Evolutionary conservation across 805 yeast species (phyloP).

Genomic region (Spathaspora sp.): DNA sequence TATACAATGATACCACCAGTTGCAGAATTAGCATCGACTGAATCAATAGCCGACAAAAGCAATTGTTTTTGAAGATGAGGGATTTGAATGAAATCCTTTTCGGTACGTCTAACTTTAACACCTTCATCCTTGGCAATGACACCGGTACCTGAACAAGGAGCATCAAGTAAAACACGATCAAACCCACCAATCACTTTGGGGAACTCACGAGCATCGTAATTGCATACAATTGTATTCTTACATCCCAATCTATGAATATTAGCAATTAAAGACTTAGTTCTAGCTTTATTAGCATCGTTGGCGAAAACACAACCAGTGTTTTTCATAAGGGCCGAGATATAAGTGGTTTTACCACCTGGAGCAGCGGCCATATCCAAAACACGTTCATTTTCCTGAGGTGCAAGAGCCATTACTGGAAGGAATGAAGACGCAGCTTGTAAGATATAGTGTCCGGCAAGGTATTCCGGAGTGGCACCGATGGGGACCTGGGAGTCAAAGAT

Average conservation of each 20-base stretch:
- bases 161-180: constrained; percentile 91
- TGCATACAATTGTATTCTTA: constrained; percentile 92
- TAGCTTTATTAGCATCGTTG: constrained; percentile 92
- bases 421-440: constrained; percentile 98
- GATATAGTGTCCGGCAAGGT: constrained; percentile 95
- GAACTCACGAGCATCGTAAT: constrained; percentile 97
- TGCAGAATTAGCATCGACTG: constrained; percentile 88
- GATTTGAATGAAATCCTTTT: constrained; percentile 92
- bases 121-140: constrained; percentile 96
- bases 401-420: constrained; percentile 95
- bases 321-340: constrained; percentile 92
- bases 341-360: constrained; percentile 98
- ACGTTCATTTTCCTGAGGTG: constrained; percentile 96
- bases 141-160: constrained; percentile 99
- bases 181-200: constrained; percentile 98
- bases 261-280: constrained; percentile 95
- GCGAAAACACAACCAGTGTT: constrained; percentile 98
- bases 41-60: constrained; percentile 90
- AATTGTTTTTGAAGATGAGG: constrained; percentile 96
- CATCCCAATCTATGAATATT: constrained; percentile 97
- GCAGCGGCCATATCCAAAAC: constrained; percentile 99
- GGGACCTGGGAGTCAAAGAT: constrained; percentile 99
- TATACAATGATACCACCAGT: constrained; percentile 94
- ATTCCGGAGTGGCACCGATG: constrained; percentile 99
- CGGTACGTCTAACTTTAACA: constrained; percentile 90